Evolutionary conservation across 2,329 filamentous ascomycete genomes (phyloP).

Genomic region (Metarhizium anisopliae): DNA sequence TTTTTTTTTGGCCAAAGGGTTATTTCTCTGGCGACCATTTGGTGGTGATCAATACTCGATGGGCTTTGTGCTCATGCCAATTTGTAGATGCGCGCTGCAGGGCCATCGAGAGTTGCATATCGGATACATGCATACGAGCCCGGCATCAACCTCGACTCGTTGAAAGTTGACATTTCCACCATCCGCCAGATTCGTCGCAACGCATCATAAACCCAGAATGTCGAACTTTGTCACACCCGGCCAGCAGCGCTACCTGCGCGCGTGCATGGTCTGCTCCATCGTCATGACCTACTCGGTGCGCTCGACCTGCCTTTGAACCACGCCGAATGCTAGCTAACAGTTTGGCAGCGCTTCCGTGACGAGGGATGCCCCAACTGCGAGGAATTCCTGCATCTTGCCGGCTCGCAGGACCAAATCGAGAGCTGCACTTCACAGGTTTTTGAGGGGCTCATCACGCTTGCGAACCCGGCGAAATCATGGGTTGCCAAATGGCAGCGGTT

Average conservation of each 20-base stretch:
- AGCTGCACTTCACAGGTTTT: slow-evolving; percentile 96
- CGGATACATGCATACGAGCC: slow-evolving; percentile 5
- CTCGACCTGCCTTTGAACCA: slow-evolving; percentile 3
- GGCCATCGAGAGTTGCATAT: slow-evolving; percentile 1
- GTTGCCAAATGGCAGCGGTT: slow-evolving; percentile 94
- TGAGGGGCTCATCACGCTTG: slow-evolving; percentile 80
- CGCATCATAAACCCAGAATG: not conserved
- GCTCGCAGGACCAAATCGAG: slow-evolving; percentile 71
- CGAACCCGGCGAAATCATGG: slow-evolving; percentile 80
- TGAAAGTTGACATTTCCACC: not conserved
- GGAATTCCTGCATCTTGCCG: slow-evolving; percentile 74
- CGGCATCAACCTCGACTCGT: not conserved
- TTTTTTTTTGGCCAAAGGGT: not conserved
- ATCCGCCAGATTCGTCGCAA: not conserved
- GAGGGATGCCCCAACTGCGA: slow-evolving; percentile 97
- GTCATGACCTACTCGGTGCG: slow-evolving; percentile 72
- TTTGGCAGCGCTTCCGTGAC: slow-evolving; percentile 67
- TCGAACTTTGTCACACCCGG: slow-evolving; percentile 59
- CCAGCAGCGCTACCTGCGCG: slow-evolving; percentile 80
- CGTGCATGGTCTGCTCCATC: slow-evolving; percentile 98
- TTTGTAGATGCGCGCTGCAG: not conserved
- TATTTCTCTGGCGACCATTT: not conserved
- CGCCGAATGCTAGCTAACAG: not conserved
- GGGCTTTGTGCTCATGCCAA: not conserved
- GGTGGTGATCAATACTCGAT: not conserved